Base-by-base conservation (phyloP, 1,284 basidiomycete species). In the Trametes versicolor region DNA sequence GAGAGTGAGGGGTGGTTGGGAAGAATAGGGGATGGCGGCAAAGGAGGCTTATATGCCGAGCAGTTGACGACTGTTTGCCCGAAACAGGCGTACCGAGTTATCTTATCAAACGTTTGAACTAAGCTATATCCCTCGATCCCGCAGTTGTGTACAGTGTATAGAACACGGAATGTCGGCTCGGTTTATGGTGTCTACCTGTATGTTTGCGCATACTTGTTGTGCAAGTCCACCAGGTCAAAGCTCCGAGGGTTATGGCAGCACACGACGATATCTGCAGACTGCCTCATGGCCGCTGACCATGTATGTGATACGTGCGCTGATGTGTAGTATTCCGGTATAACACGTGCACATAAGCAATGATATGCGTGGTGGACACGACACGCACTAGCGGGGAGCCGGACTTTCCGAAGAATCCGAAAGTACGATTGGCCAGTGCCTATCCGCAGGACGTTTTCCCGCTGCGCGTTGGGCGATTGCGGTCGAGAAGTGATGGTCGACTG, bases 11-110 rank as follows among this genome's bases (percentile, higher is more conserved):
- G 47, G 23, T 47, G 51, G 47, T 27, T 56, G 63, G 27, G 56
- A 43, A 57, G 59, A 56, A 65, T 59, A 61, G 62, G 58, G 56
- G 49, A 56, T 29, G 25, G 58, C 27, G 41, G 59, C 58, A 53
- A 63, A 51, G 64, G 60, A 60, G 55, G 64, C 67, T 66, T 69
- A 65, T 68, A 66, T 66, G 64, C 68, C 68, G 68, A 48, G 49
- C 65, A 65, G 68, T 69, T 65, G 60, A 69, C 63, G 65, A 61
- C 60, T 67, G 61, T 66, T 66, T 69, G 58, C 68, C 68, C 55
- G 48, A 61, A 65, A 56, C 57, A 55, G 67, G 47, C 13, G 43
- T 23, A 37, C 32, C 25, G 51, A 52, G 54, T 51, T 66, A 69
- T 69, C 68, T 67, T 60, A 67, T 69, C 65, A 49, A 5, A 10